These are phyloP conservation scores for Podaxis pistillaris DNA, from an alignment of 768 basidiomycete genomes.

Conservation along the genomic window DNA sequence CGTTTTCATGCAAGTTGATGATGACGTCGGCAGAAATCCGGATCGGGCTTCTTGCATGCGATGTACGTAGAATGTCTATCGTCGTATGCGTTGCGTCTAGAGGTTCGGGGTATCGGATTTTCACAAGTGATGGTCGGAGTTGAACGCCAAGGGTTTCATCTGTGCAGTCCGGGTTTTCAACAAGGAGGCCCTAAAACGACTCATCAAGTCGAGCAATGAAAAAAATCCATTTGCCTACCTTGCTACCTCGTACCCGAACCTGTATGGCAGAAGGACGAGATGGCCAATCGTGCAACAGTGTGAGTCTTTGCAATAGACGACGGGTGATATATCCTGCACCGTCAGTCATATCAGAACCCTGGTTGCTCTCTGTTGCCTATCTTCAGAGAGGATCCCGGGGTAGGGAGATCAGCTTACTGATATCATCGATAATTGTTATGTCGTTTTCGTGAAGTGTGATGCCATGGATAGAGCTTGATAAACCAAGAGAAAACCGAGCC, in stretches of 20 bases:
- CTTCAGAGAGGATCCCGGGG: neutral
- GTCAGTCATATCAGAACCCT: constrained; percentile 52
- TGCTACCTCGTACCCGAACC: constrained; percentile 45
- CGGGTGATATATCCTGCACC: constrained; percentile 50
- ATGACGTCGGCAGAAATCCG: constrained; percentile 56
- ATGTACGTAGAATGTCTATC: constrained; percentile 53
- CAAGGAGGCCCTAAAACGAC: constrained; percentile 35
- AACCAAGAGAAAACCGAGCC: constrained; percentile 56
- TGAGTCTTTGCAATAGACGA: constrained; percentile 32
- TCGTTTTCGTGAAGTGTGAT: constrained; percentile 34
- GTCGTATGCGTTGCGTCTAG: constrained; percentile 42
- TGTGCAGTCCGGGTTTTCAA: constrained; percentile 29
- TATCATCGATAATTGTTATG: constrained; percentile 43
- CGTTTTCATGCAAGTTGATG: constrained; percentile 65
- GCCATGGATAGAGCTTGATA: constrained; percentile 66
- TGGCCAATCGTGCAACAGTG: constrained; percentile 33
- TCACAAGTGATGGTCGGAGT: constrained; percentile 43
- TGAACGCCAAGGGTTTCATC: constrained; percentile 25
- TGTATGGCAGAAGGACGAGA: constrained; percentile 48
- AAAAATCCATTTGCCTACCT: constrained; percentile 30
- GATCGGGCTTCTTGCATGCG: constrained; percentile 44
- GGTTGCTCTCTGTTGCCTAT: constrained; percentile 23
- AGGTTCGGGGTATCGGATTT: constrained; percentile 38
- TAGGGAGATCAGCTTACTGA: constrained; percentile 34
- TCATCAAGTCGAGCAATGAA: neutral